Evolutionary conservation across 208 protist species (phyloP), one percentile per base, ranked within the genome.

Genomic region (Trypanosomatidae sp.): DNA sequence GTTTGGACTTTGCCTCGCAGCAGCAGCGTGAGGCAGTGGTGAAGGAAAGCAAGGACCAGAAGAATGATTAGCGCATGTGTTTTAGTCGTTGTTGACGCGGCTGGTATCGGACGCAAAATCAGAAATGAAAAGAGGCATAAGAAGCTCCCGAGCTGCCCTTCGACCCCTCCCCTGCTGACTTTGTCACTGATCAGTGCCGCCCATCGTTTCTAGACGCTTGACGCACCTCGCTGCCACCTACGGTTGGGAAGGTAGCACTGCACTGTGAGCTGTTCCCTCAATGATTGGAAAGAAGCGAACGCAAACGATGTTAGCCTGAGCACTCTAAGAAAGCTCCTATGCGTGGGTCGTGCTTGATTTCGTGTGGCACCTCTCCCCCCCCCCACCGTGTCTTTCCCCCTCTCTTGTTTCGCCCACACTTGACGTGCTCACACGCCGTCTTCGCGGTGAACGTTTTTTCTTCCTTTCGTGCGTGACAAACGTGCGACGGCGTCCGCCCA

Each of bases 1-100:
- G 83, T n/a, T 72, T 90, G 25, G 85, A 92, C 62, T 89, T 86
- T 46, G 80, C 74, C 56, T 86, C 77, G 25, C 78, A 85, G 53
- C 71, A 87, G 70, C 39, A 80, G 71, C 41, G 72, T 33, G 66
- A 62, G 19, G 70, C 68, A 17, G 69, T 69, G 47, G 62, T 73
- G 49, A 81, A 80, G 47, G 56, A 41, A 41, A 71, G 25, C 13
- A 62, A 55, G 22, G 67, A 70, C 12, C 80, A 87, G 62, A 87
- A 87, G 56, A 79, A 75, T 19, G 66, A 85, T n/a, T 83, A 71
- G 53, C 13, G 13, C 6, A n/a, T n/a, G 6, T 47, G 9, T 68
- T 8, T 8, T 36, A n/a, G 36, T 33, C 8, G 5, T 36, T 47
- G 44, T 53, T 15, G 22, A 2, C 22, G 5, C 9, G 43, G 19